These are phyloP conservation scores for Hypocreales sp. DNA, from an alignment of 2,329 filamentous ascomycete species.

Conservation along the genomic window DNA sequence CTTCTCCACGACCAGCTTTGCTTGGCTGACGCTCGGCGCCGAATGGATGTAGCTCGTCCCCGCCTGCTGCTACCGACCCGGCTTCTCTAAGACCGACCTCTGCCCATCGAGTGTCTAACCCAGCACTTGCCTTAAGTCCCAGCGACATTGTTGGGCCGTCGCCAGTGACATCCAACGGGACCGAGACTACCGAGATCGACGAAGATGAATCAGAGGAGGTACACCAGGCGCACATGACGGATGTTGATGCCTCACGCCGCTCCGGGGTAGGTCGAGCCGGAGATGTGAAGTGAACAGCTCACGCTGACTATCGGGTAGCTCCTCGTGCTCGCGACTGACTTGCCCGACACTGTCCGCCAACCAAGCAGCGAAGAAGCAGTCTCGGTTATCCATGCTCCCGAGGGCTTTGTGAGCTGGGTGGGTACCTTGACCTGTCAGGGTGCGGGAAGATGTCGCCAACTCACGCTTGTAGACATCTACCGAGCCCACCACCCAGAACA, in stretches of 20 bases:
- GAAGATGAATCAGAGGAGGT: slow-evolving; percentile 55
- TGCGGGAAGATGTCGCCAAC: too few species aligned
- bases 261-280: slow-evolving; percentile 14
- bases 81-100: slow-evolving; percentile 36
- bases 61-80: slow-evolving; percentile 26
- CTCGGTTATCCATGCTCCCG: slow-evolving; percentile 82
- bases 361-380: slow-evolving; percentile 60
- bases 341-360: slow-evolving; percentile 41
- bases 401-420: slow-evolving; percentile 72
- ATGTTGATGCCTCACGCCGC: slow-evolving; percentile 7
- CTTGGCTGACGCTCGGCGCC: slow-evolving; percentile 1
- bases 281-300: neutral
- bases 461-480: slow-evolving; percentile 25
- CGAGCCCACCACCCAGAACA: slow-evolving; percentile 19
- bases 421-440: slow-evolving; percentile 14
- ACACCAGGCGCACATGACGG: slow-evolving; percentile 13
- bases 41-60: slow-evolving; percentile 24
- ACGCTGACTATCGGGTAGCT: slow-evolving; percentile 19
- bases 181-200: slow-evolving; percentile 71
- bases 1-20: too few species aligned
- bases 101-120: slow-evolving; percentile 29
- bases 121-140: slow-evolving; percentile 43
- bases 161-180: slow-evolving; percentile 73
- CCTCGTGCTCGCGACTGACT: slow-evolving; percentile 37
- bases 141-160: slow-evolving; percentile 65